Evolutionary conservation across 805 yeast genomes (phyloP).

Genomic region (Monosporozyma siamensis): DNA sequence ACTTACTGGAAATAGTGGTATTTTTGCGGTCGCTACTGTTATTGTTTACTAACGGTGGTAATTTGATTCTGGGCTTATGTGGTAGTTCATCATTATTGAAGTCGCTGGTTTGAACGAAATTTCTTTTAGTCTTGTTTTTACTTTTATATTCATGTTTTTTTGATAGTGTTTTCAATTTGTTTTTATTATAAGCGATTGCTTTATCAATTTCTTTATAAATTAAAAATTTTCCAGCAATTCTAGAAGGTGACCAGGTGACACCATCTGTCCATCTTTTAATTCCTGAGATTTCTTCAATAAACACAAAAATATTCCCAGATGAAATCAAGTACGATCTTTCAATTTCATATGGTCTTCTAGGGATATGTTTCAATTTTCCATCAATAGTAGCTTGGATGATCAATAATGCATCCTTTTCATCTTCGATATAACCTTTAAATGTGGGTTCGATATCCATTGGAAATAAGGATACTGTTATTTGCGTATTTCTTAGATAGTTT

Average conservation of each 20-base stretch:
- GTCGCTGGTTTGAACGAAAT: background rate
- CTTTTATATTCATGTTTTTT: constrained; percentile 11
- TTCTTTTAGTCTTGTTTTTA: constrained; percentile 24
- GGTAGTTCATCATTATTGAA: background rate
- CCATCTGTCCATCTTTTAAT: constrained; percentile 97
- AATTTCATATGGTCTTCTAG: constrained; percentile 73
- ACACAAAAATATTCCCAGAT: constrained; percentile 77
- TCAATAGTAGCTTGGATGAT: constrained; percentile 72
- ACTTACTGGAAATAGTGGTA: background rate
- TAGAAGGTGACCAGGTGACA: constrained; percentile 85
- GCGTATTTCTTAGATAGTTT: too few species aligned
- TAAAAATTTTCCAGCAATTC: constrained; percentile 77
- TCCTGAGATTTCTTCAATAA: constrained; percentile 71
- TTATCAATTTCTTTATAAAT: constrained; percentile 57
- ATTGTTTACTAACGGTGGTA: constrained; percentile 10
- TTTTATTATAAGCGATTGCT: background rate
- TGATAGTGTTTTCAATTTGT: background rate
- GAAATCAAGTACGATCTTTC: constrained; percentile 59
- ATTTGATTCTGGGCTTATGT: constrained; percentile 6
- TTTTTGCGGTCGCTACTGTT: background rate
- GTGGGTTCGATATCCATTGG: constrained; percentile 41
- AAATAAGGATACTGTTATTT: too few species aligned
- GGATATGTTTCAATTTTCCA: constrained; percentile 49
- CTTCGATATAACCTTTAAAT: constrained; percentile 65
- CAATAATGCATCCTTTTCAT: constrained; percentile 74